Percentiles rank a stretch among this genome's conserved stretches.
phyloP scores from a whole-genome alignment of 1,139 yeast genomes.

The Pichia sp. region DNA sequence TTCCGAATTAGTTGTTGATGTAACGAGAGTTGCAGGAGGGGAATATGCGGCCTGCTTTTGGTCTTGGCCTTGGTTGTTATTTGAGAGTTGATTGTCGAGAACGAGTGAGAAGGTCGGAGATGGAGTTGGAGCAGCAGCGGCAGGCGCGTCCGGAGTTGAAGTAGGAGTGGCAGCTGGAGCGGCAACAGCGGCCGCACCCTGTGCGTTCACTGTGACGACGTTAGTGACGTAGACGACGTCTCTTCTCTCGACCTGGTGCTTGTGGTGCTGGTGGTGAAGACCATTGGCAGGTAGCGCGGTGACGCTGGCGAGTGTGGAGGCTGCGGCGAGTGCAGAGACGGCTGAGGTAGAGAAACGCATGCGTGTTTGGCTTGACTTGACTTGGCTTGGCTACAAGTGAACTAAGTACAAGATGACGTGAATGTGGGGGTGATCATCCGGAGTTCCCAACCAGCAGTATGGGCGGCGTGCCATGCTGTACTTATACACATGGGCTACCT shows the following conservation, averaged over 20 bases:
- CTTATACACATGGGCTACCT: too few relatives aligned
- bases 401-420: too few relatives aligned
- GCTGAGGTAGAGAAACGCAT: too few relatives aligned
- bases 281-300: background rate
- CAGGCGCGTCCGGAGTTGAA: background rate
- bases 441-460: too few relatives aligned
- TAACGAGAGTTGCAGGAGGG: background rate
- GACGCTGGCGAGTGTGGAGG: background rate
- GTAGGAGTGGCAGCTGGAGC: constrained; percentile 3
- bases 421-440: too few relatives aligned
- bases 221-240: constrained; percentile 6
- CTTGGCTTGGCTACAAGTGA: too few relatives aligned
- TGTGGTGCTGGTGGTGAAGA: background rate
- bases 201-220: constrained; percentile 3
- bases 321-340: background rate
- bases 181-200: constrained; percentile 6
- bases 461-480: too few relatives aligned
- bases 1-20: background rate
- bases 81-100: background rate
- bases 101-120: background rate
- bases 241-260: too few relatives aligned
- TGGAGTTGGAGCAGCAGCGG: constrained; percentile 1
- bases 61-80: background rate
- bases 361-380: too few relatives aligned
- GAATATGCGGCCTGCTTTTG: background rate